Evolutionary conservation across 1,284 basidiomycete species (phyloP).

Genomic region (Coniferiporia sulphurascens): DNA sequence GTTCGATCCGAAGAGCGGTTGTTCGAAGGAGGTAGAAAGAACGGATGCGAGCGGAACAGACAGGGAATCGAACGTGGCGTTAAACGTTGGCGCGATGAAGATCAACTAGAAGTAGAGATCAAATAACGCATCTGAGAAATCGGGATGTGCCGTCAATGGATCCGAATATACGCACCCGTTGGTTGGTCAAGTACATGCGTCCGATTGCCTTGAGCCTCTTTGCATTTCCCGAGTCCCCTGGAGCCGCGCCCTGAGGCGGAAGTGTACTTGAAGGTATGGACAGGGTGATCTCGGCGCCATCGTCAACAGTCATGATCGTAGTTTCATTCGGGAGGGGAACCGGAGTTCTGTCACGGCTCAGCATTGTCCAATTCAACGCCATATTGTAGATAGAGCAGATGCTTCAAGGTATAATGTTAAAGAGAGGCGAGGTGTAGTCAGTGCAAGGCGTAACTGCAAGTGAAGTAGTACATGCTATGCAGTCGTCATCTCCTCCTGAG

Average conservation of each 20-base stretch:
- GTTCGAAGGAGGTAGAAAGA: conserved; percentile 65
- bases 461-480: no score
- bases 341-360: conserved; percentile 51
- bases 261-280: conserved; percentile 46
- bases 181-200: conserved; percentile 59
- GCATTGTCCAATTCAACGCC: conserved; percentile 76
- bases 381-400: conserved; percentile 31
- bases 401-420: neutral
- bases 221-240: conserved; percentile 48
- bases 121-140: neutral
- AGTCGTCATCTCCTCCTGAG: no score
- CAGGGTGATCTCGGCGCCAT: conserved; percentile 54
- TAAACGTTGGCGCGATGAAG: conserved; percentile 42
- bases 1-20: conserved; percentile 67
- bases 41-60: conserved; percentile 60
- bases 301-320: conserved; percentile 49
- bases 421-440: no score
- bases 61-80: conserved; percentile 44
- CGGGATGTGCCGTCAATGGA: conserved; percentile 1
- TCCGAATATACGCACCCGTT: conserved; percentile 47
- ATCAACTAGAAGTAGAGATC: conserved; percentile 46
- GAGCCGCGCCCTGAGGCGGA: conserved; percentile 35
- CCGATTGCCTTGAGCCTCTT: conserved; percentile 59
- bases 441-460: no score
- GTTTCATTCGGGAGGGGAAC: conserved; percentile 62